Base-by-base conservation (phyloP, 768 basidiomycete genomes). In the Punctularia strigosozonata region DNA sequence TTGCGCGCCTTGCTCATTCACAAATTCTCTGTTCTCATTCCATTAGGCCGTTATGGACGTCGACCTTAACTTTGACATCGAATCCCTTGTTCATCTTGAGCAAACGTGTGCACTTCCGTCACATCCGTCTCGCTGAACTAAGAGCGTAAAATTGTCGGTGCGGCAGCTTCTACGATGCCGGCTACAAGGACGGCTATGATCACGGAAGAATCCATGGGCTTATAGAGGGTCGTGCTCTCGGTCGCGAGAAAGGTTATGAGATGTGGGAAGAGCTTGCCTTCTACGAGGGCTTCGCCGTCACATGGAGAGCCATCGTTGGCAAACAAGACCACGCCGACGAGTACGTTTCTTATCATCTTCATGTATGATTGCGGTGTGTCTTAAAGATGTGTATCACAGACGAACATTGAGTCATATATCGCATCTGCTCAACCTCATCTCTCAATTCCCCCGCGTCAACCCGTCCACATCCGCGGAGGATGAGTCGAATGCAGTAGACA, bases 211-310 rank as follows among this genome's bases (percentile, higher is more conserved):
- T 91, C 5, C 91, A 94, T 49, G 91, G 94, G 2, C 59, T 86
- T 19, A 88, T 90, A 44, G 90, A 99, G 56, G 94, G 94, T 6
- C 69, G 90, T 12, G 81, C 83, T 0, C 68, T 97, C 14, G 94
- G 91, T 2, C 70, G 79, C 39, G 82, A 89, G 49, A 91, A 94
- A 49, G 87, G 85, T 0, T 97, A 80, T 56, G 91, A 94, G 59
- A 78, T 95, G 60, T 97, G 91, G 90, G 92, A 97, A 57, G 94
- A 99, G 57, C 71, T 99, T 10, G 91, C 87, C 2, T 97, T 80
- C 50, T 92, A 92, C 55, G 74, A 92, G 49, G 94, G 91, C 4
- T 82, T 83, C 48, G 88, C 88, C 2, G 44, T 50, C 39, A 71
- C 77, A 40, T 95, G 87, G 86, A 56, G 62, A 43, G 64, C 64